Evolutionary conservation across 2,329 filamentous ascomycete species (phyloP).

Genomic region (Zymoseptoria pseudotritici): DNA sequence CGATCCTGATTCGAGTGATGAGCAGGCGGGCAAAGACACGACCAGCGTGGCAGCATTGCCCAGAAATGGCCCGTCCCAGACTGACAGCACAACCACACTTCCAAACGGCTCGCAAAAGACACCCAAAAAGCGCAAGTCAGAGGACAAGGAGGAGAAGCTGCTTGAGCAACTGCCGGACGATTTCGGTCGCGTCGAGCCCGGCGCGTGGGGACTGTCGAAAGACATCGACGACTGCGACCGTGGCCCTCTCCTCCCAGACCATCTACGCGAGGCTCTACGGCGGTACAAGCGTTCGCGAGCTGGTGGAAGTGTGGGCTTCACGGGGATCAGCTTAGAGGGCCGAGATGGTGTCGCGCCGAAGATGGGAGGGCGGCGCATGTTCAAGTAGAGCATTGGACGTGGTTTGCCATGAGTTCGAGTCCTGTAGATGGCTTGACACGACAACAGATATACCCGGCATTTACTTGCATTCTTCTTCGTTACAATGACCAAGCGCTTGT

Average conservation of each 20-base stretch:
- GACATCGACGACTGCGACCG: slow-evolving; percentile 33
- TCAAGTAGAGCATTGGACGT: slow-evolving; percentile 27
- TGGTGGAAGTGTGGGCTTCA: slow-evolving; percentile 51
- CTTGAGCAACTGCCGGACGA: slow-evolving; percentile 11
- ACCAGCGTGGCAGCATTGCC: neutral
- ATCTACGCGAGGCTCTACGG: slow-evolving; percentile 64
- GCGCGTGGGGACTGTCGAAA: slow-evolving; percentile 20
- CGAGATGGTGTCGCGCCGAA: slow-evolving; percentile 34
- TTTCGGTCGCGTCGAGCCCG: slow-evolving; percentile 12
- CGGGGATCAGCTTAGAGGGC: slow-evolving; percentile 43
- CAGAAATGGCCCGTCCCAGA: neutral
- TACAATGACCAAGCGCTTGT: neutral
- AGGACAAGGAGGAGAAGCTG: neutral
- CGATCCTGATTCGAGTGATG: slow-evolving; percentile 47
- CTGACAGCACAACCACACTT: neutral
- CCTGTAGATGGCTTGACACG: neutral
- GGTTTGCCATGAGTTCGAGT: neutral
- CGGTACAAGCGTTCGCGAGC: slow-evolving; percentile 58
- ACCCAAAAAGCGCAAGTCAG: neutral
- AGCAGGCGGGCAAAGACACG: neutral
- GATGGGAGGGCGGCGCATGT: slow-evolving; percentile 40
- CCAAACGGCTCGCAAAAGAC: neutral
- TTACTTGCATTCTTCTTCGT: neutral
- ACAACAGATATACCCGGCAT: neutral
- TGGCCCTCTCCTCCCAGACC: slow-evolving; percentile 62